Percentiles rank a stretch among this genome's conserved stretches.
Conservation (phyloP, 352 stramenopile genomes). For the Pelagophyceae sp. region DNA sequence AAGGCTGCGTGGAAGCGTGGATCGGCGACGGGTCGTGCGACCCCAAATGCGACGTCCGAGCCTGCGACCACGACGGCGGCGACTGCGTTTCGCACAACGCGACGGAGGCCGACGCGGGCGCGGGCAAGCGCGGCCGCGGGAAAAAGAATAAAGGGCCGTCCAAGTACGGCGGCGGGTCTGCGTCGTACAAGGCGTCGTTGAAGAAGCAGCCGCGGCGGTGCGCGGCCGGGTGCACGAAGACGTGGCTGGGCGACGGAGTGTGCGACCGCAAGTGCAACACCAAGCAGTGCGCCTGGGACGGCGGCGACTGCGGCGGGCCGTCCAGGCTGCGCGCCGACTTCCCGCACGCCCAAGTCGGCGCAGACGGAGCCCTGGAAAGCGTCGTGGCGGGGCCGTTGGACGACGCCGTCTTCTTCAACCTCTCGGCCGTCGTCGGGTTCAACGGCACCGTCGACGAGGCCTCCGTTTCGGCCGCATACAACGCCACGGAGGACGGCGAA, state of each 20-base stretch:
- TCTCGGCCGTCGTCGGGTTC: background rate
- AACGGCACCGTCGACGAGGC: slow-evolving; percentile 7
- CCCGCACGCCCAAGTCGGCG: background rate
- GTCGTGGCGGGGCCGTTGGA: background rate
- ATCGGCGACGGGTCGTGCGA: slow-evolving; percentile 52
- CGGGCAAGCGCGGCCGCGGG: background rate
- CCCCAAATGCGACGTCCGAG: slow-evolving; percentile 32
- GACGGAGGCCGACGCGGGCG: background rate
- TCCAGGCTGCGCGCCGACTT: too few species aligned
- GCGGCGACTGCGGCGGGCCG: slow-evolving; percentile 80
- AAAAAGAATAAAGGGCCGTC: too few species aligned
- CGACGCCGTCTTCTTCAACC: slow-evolving; percentile 20
- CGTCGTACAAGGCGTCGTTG: background rate
- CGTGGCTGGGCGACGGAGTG: slow-evolving; percentile 60
- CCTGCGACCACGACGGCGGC: slow-evolving; percentile 35
- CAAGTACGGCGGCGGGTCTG: background rate
- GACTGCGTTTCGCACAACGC: slow-evolving; percentile 38
- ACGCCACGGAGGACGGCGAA: slow-evolving; percentile 4
- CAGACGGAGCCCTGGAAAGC: background rate
- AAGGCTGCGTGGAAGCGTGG: slow-evolving; percentile 57
- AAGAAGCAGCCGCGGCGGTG: slow-evolving; percentile 22
- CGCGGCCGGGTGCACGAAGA: slow-evolving; percentile 26
- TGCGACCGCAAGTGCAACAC: slow-evolving; percentile 79
- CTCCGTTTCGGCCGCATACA: too few species aligned
- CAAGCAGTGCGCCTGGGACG: slow-evolving; percentile 75